These are phyloP conservation scores for Dalbergia cochinchinensis DNA, from an alignment of 306 rosid species.

Conservation along the genomic window DNA sequence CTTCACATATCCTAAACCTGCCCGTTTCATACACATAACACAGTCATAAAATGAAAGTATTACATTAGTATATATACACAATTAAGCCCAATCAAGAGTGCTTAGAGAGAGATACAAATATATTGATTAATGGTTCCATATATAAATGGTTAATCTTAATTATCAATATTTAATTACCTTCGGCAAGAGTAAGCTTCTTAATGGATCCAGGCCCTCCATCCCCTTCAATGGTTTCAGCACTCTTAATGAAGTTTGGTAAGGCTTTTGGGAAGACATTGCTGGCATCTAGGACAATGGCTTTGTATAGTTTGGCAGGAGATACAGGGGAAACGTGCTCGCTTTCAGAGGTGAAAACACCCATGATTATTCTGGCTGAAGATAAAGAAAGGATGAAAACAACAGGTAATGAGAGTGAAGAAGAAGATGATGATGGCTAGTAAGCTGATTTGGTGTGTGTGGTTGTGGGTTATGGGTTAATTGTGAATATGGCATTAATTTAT, in stretches of 20 bases:
- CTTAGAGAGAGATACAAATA: too few relatives aligned
- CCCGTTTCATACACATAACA: neutral
- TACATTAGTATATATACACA: too few relatives aligned
- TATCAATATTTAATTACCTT: slow-evolving; percentile 24
- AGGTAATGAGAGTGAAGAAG: neutral
- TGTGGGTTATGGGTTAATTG: neutral
- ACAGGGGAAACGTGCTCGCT: slow-evolving; percentile 38
- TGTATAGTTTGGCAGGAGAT: slow-evolving; percentile 50
- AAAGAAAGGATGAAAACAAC: neutral
- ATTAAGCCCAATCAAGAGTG: too few relatives aligned
- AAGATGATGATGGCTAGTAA: neutral
- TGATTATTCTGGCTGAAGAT: neutral
- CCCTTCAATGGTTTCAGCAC: slow-evolving; percentile 52
- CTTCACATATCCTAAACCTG: slow-evolving; percentile 54
- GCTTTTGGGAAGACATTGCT: slow-evolving; percentile 48
- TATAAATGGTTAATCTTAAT: too few relatives aligned
- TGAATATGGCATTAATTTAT: slow-evolving; percentile 20
- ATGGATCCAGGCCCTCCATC: slow-evolving; percentile 61
- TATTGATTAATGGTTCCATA: too few relatives aligned
- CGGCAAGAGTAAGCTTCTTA: slow-evolving; percentile 44
- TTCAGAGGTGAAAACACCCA: slow-evolving; percentile 57
- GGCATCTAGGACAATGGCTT: slow-evolving; percentile 50
- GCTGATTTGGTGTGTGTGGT: neutral
- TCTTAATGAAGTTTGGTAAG: slow-evolving; percentile 19
- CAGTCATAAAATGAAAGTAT: neutral